phyloP scores from a whole-genome alignment of 2,329 filamentous ascomycete genomes.

The Lecanicillium sp. region DNA sequence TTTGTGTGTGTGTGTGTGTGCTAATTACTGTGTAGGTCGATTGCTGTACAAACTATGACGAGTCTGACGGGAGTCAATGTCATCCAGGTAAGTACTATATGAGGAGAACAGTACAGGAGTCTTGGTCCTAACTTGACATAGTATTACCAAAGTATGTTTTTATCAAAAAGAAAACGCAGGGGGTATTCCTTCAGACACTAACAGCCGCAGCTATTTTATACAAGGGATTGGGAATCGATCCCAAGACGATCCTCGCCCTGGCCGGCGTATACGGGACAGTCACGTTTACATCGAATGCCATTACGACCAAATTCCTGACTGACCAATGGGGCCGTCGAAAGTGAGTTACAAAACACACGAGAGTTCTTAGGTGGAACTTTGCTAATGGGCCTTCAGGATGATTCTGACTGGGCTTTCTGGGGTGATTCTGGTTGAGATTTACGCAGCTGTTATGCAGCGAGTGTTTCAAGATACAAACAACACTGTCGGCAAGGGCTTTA shows the following conservation, averaged over 20 bases:
- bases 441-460: slow-evolving; percentile 49
- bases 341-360: no score
- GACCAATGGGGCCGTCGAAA: slow-evolving; percentile 52
- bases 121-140: slow-evolving; percentile 4
- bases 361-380: no score
- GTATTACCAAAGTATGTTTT: slow-evolving; percentile 29
- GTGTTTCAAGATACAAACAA: slow-evolving; percentile 48
- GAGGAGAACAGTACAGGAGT: background rate
- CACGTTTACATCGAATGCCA: slow-evolving; percentile 39
- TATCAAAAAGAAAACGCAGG: no score
- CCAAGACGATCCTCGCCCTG: slow-evolving; percentile 41
- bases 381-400: no score
- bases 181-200: background rate
- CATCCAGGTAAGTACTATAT: slow-evolving; percentile 26
- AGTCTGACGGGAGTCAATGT: slow-evolving; percentile 49
- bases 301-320: slow-evolving; percentile 43
- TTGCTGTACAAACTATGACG: slow-evolving; percentile 50
- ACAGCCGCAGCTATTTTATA: slow-evolving; percentile 33
- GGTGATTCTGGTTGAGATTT: slow-evolving; percentile 48
- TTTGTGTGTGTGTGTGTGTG: background rate
- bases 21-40: slow-evolving; percentile 22
- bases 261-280: slow-evolving; percentile 46
- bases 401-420: slow-evolving; percentile 42
- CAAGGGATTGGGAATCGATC: slow-evolving; percentile 42
- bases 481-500: slow-evolving; percentile 48